Base-by-base conservation (phyloP, 2,329 filamentous ascomycete genomes). In the Cercospora zeae-maydis region DNA sequence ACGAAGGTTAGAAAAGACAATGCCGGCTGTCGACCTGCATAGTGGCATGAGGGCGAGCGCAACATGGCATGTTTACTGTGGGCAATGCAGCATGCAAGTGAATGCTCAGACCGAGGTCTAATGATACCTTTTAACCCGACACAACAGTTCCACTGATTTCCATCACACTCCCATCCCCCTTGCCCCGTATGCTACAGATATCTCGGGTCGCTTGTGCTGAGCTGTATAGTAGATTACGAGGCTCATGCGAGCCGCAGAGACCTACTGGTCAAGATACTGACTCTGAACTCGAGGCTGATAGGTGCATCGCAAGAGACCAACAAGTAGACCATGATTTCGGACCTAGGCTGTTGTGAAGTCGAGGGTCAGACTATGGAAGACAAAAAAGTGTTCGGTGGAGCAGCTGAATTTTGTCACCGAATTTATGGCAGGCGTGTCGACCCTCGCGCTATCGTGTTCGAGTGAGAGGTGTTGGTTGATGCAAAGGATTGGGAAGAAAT, bases 131-230 rank as follows among this genome's bases (percentile, higher is more conserved):
- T n/a, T 14, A 13, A 8, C 14, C 16, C 6, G 8, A 39, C 36
- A 4, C 16, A 39, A 39, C 5, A 39, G 4, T 4, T 16, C 8
- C 8, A 16, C 4, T 7, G 7, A 39, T 39, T 39, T 8, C 1
- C 3, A 7, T 16, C 36, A n/a, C 14, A 4, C 4, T 39, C n/a
- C 16, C 42, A 7, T 47, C 16, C 4, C 5, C 5, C 19, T 11
- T 47, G 42, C 42, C 42, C 10, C 52, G 52, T 39, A 16, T 27
- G 52, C 52, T 33, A 90, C 77, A 77, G 36, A 81, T 79, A 34
- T 80, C 77, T 66, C 75, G 74, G 77, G 80, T 83, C 1, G 73
- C 73, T 9, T 72, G 58, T 5, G 72, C 63, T 36, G 75, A 70
- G 30, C 72, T 76, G 66, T 79, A 83, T 19, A 70, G 67, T 8